Evolutionary conservation across 2,329 filamentous ascomycete species (phyloP), one percentile per base, ranked within the genome.

Genomic region (Corynespora cassiicola): DNA sequence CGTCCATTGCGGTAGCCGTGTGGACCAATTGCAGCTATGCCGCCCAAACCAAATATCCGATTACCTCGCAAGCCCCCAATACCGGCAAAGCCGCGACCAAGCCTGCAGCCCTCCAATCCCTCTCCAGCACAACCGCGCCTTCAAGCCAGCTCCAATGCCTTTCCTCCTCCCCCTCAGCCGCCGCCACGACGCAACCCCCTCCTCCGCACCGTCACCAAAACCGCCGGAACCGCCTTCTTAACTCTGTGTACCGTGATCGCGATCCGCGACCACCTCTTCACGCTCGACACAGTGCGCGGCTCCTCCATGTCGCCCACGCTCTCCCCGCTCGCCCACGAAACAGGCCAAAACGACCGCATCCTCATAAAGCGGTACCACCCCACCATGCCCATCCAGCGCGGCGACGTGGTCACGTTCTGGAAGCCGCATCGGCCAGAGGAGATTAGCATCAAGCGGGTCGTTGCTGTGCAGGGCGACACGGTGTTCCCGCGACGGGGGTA

Each of bases 401-500:
- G 74, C 16, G 74, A 76, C 39, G 45, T 77, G 0, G 67, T 77
- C 0, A 66, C 65, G 18, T 74, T 76, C 44, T 66, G 61, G 57
- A 66, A 69, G 24, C 90, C 91, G 1, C 71, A 77, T 10, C 78
- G 86, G 44, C 87, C 90, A 0, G 82, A 88, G 19, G 75, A 79
- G 15, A 74, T 85, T 26, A 82, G 82, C 0, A 81, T 96, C 21
- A 99, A 99, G 73, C 79, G 94, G 25, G 79, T 99, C 8, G 77
- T 96, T 17, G 94, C 81, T 0, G 60, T 96, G 4, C 85, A 86
- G 35, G 90, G 91, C 7, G 92, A 97, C 62, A 74, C 81, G 1
- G 82, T 97, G 19, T 76, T 74, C 38, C 57, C 58, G 4, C 30
- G 38, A 14, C 33, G 61, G 3, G 59, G 63, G 15, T 63, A 87